Conservation (phyloP, 2,329 filamentous ascomycete genomes). For the Xylariaceae sp. region DNA sequence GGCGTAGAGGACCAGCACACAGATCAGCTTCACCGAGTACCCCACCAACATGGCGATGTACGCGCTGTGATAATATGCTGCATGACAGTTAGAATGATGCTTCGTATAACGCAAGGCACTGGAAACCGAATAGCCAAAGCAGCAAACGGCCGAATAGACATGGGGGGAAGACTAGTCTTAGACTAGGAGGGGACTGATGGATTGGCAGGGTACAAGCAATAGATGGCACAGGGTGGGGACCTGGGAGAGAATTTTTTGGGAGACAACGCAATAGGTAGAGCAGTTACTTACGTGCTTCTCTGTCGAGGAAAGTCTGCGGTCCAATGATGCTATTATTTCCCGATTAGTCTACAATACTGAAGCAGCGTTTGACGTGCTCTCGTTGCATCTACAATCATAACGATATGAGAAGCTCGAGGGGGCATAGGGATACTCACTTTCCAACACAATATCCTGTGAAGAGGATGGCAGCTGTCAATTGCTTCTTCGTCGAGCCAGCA, state of each 20-base stretch:
- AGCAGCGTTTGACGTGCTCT: no score
- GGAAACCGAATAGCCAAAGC: background rate
- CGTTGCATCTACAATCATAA: no score
- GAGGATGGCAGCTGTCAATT: constrained; percentile 27
- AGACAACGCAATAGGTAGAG: no score
- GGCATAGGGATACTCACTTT: constrained; percentile 17
- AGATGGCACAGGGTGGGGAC: no score
- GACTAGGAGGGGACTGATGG: background rate
- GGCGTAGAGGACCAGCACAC: constrained; percentile 25
- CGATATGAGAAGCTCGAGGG: no score
- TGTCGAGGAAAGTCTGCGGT: constrained; percentile 27
- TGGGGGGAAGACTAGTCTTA: background rate
- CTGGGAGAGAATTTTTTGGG: no score
- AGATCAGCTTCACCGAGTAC: constrained; percentile 26
- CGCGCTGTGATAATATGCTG: constrained; percentile 30
- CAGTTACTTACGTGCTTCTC: constrained; percentile 22
- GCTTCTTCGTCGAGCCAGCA: constrained; percentile 33
- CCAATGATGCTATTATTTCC: constrained; percentile 26
- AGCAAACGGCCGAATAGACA: background rate
- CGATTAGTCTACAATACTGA: background rate
- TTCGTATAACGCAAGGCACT: background rate
- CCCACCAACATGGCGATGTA: constrained; percentile 32
- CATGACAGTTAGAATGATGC: background rate
- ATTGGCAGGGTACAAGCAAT: background rate
- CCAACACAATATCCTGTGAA: constrained; percentile 32